phyloP scores from a whole-genome alignment of 208 protist species.

The Leishmania turanica region DNA sequence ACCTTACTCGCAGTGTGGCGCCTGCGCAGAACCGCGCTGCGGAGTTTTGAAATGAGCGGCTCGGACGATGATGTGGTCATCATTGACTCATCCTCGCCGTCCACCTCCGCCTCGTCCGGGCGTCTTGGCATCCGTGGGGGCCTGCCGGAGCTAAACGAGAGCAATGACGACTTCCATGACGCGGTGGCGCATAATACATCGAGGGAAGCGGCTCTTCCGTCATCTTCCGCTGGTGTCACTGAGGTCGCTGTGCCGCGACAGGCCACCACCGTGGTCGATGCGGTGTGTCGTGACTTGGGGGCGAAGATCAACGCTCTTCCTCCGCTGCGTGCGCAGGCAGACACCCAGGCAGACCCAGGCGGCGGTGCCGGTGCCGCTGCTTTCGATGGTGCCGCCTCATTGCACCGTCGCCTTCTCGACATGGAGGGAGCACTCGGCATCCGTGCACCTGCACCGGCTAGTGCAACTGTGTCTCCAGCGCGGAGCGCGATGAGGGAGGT shows the following conservation, averaged over 20 bases:
- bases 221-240: neutral
- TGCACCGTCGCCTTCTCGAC: constrained; percentile 8
- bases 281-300: neutral
- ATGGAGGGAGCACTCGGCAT: constrained; percentile 28
- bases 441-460: neutral
- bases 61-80: constrained; percentile 31
- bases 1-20: neutral
- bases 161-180: neutral
- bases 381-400: neutral
- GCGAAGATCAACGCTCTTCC: neutral
- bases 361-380: neutral
- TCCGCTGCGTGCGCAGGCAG: neutral
- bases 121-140: neutral
- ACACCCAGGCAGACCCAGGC: constrained; percentile 15
- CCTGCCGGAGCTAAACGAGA: neutral
- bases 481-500: neutral
- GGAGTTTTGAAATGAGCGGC: neutral
- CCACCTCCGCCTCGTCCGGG: neutral
- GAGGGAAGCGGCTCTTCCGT: neutral
- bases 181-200: neutral
- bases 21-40: neutral
- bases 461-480: neutral
- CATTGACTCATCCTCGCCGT: constrained; percentile 29
- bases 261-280: neutral
- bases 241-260: neutral